Evolutionary conservation across 2,329 filamentous ascomycete genomes (phyloP).

Genomic region (Ophiocordyceps camponoti-floridani): DNA sequence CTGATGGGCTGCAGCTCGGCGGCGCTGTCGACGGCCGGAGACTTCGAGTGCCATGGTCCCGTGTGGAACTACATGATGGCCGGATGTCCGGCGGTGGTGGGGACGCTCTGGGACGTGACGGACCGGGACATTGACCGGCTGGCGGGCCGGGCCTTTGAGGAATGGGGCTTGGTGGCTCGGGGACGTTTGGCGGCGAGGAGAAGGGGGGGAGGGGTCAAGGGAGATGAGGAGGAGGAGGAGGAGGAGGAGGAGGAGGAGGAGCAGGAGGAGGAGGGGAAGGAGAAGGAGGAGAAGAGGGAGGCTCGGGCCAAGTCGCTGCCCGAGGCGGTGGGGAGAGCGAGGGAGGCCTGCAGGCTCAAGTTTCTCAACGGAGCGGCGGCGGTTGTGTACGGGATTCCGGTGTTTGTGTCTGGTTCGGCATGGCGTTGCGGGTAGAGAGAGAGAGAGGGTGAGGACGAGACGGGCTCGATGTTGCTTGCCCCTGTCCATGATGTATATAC

Average conservation of each 20-base stretch:
- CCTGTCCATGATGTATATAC: no score
- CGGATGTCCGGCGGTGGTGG: slow-evolving; percentile 70
- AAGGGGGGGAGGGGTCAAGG: slow-evolving; percentile 5
- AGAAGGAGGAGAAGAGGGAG: slow-evolving; percentile 1
- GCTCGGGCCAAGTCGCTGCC: slow-evolving; percentile 34
- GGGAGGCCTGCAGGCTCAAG: slow-evolving; percentile 65
- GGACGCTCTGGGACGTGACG: slow-evolving; percentile 94
- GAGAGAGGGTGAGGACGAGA: no score
- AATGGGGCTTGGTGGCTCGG: slow-evolving; percentile 59
- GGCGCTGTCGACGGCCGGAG: slow-evolving; percentile 56
- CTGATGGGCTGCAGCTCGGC: slow-evolving; percentile 92
- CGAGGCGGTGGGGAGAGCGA: slow-evolving; percentile 62
- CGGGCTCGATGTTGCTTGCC: no score
- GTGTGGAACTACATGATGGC: slow-evolving; percentile 86
- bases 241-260: not conserved
- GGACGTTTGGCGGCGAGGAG: slow-evolving; percentile 19
- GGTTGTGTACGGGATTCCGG: slow-evolving; percentile 87
- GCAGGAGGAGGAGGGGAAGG: no score
- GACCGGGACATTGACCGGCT: slow-evolving; percentile 95
- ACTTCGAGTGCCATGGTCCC: slow-evolving; percentile 81
- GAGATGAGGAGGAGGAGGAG: no score
- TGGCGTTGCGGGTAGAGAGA: no score
- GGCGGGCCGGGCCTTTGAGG: slow-evolving; percentile 58
- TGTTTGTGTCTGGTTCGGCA: slow-evolving; percentile 39
- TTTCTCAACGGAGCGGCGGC: slow-evolving; percentile 91